Conservation (phyloP, 1,139 yeast species). For the Candida sanyaensis region DNA sequence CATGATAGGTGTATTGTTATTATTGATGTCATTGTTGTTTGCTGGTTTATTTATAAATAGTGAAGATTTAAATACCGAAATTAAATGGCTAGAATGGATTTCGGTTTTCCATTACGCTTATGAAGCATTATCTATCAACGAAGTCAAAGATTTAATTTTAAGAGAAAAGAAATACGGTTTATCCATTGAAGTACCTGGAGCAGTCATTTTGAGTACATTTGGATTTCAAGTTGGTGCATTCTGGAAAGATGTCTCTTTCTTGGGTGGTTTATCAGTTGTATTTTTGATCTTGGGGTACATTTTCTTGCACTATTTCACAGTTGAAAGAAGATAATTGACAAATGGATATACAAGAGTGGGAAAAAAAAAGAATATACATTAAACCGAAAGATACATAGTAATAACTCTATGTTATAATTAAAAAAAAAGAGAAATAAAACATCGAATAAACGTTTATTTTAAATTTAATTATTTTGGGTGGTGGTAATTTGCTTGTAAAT, state of each 20-base stretch:
- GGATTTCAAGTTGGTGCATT: slow-evolving; percentile 87
- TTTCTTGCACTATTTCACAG: slow-evolving; percentile 69
- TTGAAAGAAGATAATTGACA: slow-evolving; percentile 61
- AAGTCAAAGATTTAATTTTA: slow-evolving; percentile 83
- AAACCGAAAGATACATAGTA: background rate
- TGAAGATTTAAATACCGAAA: slow-evolving; percentile 68
- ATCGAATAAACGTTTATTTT: background rate
- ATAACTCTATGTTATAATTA: background rate
- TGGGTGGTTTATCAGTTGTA: slow-evolving; percentile 48
- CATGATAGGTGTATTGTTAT: slow-evolving; percentile 78
- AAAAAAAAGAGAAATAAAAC: background rate
- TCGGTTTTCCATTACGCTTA: slow-evolving; percentile 95
- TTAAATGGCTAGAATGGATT: slow-evolving; percentile 78
- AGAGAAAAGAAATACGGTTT: slow-evolving; percentile 90
- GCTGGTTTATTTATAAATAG: slow-evolving; percentile 92
- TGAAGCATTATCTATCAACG: slow-evolving; percentile 89
- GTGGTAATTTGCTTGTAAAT: slow-evolving; percentile 62
- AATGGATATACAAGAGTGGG: no score
- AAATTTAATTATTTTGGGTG: slow-evolving; percentile 7
- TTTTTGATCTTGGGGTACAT: slow-evolving; percentile 72
- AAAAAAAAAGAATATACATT: background rate
- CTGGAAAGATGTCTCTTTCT: slow-evolving; percentile 59
- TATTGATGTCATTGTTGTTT: slow-evolving; percentile 81
- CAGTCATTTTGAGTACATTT: slow-evolving; percentile 91
- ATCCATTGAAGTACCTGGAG: slow-evolving; percentile 97